Evolutionary conservation across 139 green algal species (phyloP).

Genomic region (Chara braunii): DNA sequence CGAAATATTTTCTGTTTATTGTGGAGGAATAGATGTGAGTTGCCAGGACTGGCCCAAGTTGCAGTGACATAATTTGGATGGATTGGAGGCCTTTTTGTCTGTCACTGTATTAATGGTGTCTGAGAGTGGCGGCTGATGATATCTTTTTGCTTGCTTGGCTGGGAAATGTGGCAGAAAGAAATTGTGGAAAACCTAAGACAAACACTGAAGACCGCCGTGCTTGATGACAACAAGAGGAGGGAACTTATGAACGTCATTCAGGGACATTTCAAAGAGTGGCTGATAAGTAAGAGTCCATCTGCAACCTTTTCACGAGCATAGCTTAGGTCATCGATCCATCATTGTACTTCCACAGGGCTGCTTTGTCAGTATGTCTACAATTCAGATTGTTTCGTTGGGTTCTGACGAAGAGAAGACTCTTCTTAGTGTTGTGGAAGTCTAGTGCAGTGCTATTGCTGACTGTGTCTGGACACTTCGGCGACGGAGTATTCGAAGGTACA

Average conservation of each 20-base stretch:
- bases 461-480: constrained; percentile 10
- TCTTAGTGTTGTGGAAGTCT: not conserved
- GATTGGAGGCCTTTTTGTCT: no score
- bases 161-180: no score
- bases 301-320: not conserved
- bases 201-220: constrained; percentile 49
- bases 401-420: not conserved
- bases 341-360: not conserved
- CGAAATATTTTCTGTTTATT: no score
- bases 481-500: no score
- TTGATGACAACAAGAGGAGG: constrained; percentile 62
- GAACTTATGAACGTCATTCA: constrained; percentile 77
- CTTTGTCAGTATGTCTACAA: not conserved
- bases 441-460: not conserved
- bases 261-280: constrained; percentile 81
- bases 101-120: no score
- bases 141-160: no score
- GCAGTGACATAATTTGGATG: no score
- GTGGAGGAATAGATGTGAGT: no score
- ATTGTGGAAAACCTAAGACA: constrained; percentile 62
- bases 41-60: no score
- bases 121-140: no score
- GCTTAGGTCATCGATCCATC: not conserved
- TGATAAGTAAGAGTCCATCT: constrained; percentile 26
- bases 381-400: not conserved